phyloP scores from a whole-genome alignment of 2,329 filamentous ascomycete species.

The Pseudogymnoascus sp. region DNA sequence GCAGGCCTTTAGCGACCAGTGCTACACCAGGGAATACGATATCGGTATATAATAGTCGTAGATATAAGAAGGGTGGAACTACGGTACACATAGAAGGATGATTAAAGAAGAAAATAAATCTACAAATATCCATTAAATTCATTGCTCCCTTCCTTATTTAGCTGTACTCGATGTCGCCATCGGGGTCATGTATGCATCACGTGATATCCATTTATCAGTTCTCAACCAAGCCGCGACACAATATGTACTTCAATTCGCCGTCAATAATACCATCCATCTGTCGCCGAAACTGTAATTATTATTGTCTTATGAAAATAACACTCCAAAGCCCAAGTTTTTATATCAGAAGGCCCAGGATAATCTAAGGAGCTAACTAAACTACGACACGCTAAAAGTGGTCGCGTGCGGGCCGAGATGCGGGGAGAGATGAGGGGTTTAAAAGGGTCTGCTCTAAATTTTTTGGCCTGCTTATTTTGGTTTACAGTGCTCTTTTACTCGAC shows the following conservation, averaged over 20 bases:
- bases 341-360: background rate
- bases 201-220: background rate
- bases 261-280: background rate
- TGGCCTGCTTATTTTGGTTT: background rate
- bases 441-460: conserved; percentile 1
- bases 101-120: too few relatives aligned
- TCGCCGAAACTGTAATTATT: background rate
- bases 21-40: too few relatives aligned
- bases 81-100: too few relatives aligned
- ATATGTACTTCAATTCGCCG: too few relatives aligned
- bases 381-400: conserved; percentile 1
- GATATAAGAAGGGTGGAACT: background rate
- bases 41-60: background rate
- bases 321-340: background rate
- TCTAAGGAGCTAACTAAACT: background rate
- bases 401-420: conserved; percentile 4
- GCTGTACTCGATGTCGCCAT: too few relatives aligned
- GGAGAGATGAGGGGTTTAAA: background rate
- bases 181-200: background rate
- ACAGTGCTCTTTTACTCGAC: background rate
- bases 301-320: background rate
- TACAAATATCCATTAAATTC: too few relatives aligned
- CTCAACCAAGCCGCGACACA: background rate
- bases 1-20: background rate
- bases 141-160: background rate